Evolutionary conservation across 176 grass and related monocot genomes (phyloP), one percentile per base, ranked within the genome.

Genomic region (Raddia distichophylla): DNA sequence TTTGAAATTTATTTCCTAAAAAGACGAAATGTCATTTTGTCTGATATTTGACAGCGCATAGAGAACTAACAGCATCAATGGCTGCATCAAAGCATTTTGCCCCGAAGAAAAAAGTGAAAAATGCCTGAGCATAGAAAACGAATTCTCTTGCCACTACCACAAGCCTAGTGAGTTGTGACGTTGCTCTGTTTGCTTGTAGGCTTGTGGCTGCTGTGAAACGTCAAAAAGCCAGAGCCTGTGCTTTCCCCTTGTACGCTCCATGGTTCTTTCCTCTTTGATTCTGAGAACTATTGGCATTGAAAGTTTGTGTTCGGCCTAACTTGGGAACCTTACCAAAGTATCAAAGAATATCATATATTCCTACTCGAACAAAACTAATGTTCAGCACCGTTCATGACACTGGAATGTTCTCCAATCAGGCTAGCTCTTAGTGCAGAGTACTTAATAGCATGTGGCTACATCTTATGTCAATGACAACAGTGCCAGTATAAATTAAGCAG

Each of bases 21-120:
- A 27, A 27, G 27, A 27, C 27, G 27, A 27, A 1, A 27, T 27
- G 27, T 0, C 27, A 27, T 27, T 27, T 27, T 27, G 27, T 27
- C 27, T 27, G 27, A 27, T 27, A 27, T 27, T 27, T 27, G 27
- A 27, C 27, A 27, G 27, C 27, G 27, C 27, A 27, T 27, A 27
- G 27, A 27, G 27, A 27, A 27, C 27, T 20, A 52, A 52, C 6
- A 20, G 37, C 75, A 56, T 10, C 59, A 14, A 62, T 20, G 35
- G 7, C 15, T 57, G 58, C 17, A 19, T 49, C 50, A 86, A 80
- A 74, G 78, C 35, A 33, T 81, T 15, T 19, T 65, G n/a, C 14
- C 27, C 16, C 5, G 19, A 69, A 10, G 0, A 45, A 10, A 75
- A 49, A 48, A 22, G 10, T n/a, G 43, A 46, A 71, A 55, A 20